Conservation (phyloP, 768 basidiomycete genomes). For the Porphyrellus cyaneotinctus region DNA sequence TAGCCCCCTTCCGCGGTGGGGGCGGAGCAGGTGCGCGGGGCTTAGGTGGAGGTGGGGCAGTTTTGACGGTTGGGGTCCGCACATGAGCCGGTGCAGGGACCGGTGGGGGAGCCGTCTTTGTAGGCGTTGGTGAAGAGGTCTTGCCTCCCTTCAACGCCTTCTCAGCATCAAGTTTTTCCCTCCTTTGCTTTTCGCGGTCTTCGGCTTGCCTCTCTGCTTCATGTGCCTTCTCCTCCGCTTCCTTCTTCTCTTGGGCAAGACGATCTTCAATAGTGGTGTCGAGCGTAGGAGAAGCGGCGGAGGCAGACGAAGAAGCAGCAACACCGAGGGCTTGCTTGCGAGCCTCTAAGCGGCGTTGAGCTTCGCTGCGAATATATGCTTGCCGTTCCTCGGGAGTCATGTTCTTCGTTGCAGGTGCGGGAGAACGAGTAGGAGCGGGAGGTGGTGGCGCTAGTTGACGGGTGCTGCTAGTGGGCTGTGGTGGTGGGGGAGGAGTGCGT, state of each 20-base stretch:
- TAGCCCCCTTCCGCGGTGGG: conserved; percentile 24
- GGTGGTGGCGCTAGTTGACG: conserved; percentile 40
- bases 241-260: conserved; percentile 79
- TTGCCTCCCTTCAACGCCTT: conserved; percentile 55
- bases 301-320: conserved; percentile 35
- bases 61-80: conserved; percentile 35
- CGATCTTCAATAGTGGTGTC: conserved; percentile 84
- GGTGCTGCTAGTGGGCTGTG: conserved; percentile 37
- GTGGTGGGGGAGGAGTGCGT: conserved; percentile 46
- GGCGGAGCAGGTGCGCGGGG: conserved; percentile 33
- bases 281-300: conserved; percentile 45
- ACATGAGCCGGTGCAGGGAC: conserved; percentile 34
- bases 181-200: conserved; percentile 69
- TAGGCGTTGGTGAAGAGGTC: conserved; percentile 39
- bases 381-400: conserved; percentile 85
- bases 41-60: conserved; percentile 37
- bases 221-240: conserved; percentile 82
- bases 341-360: conserved; percentile 75
- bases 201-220: conserved; percentile 78
- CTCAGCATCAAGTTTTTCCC: conserved; percentile 72
- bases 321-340: conserved; percentile 86
- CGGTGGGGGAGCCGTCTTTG: conserved; percentile 41
- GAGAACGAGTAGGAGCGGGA: conserved; percentile 51
- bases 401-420: conserved; percentile 56
- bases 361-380: conserved; percentile 75